Evolutionary conservation across 441 rosid species (phyloP), one percentile per base, ranked within the genome.

Genomic region (Hura crepitans): DNA sequence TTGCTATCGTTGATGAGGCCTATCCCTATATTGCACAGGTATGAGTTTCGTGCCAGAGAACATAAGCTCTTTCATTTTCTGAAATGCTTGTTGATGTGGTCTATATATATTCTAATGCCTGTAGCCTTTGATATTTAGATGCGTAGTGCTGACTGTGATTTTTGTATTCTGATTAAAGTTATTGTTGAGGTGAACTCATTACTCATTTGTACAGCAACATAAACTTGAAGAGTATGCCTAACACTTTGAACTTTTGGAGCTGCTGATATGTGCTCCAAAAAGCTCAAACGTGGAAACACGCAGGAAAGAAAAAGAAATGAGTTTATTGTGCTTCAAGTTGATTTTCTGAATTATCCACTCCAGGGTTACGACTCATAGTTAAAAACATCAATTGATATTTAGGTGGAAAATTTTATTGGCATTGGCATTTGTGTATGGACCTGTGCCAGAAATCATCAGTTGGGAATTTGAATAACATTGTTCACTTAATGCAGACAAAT

Each of bases 1-100:
- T 95, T 84, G 97, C 99, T 62, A 85, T 90, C 65, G 97, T 94
- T 46, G 97, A 94, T 74, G 97, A 94, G 77, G 99, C 99, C 53
- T 95, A 95, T 82, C 99, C 99, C 20, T 95, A 95, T 79, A 79
- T 95, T 62, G 97, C 99, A 30, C 97, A 94, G 97, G 97, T 92
- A 81, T 25, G 60, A 63, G 69, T 77, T 71, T 39, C 65, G 30
- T 35, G 31, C 20, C 58, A 27, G 37, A 25, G 25, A 65, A 30
- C 23, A 56, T 53, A 22, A 18, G 17, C 23, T 25, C 66, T 47
- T 9, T 35, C 13, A 27, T 31, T 70, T 59, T 7, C 25, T 43
- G 14, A 14, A 60, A 18, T 18, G 60, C 22, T 9, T 43, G 18
- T 9, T 31, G 9, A 28, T 39, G 17, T 17, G 27, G n/a, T 61